phyloP scores from a whole-genome alignment of 768 basidiomycete species.

The Amanita pseudoporphyria region DNA sequence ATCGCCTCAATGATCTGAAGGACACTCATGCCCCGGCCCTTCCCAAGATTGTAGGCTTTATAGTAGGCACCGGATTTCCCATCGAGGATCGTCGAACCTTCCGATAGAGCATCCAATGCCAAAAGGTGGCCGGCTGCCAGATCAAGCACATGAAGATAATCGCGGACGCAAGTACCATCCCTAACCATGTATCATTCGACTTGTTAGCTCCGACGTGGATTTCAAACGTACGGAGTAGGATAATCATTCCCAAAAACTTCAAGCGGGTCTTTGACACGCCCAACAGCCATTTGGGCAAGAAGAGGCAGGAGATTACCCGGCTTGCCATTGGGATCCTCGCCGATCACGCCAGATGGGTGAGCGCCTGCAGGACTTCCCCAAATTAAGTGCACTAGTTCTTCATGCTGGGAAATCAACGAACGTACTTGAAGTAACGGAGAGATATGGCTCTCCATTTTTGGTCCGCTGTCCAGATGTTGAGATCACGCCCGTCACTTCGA shows the following conservation, averaged over 20 bases:
- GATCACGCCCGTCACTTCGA: slow-evolving; percentile 8
- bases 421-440: slow-evolving; percentile 94
- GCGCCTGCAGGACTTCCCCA: slow-evolving; percentile 84
- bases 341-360: slow-evolving; percentile 89
- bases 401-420: slow-evolving; percentile 1
- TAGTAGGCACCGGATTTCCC: slow-evolving; percentile 47
- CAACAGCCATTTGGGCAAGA: slow-evolving; percentile 90
- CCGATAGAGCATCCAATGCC: slow-evolving; percentile 74
- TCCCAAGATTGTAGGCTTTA: slow-evolving; percentile 97
- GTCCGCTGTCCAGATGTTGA: slow-evolving; percentile 42
- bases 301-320: slow-evolving; percentile 93
- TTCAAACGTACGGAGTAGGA: slow-evolving; percentile 66
- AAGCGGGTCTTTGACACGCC: slow-evolving; percentile 62
- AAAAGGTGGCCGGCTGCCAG: slow-evolving; percentile 90
- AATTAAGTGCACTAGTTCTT: neutral
- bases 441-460: slow-evolving; percentile 74
- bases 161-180: slow-evolving; percentile 97
- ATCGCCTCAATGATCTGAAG: slow-evolving; percentile 93
- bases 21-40: slow-evolving; percentile 86
- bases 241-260: slow-evolving; percentile 97
- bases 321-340: slow-evolving; percentile 93
- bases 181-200: slow-evolving; percentile 24
- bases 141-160: slow-evolving; percentile 91
- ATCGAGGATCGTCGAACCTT: slow-evolving; percentile 52
- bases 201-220: neutral